Base-by-base conservation (phyloP, 1,139 yeast genomes). In the Wickerhamomyces sp. region DNA sequence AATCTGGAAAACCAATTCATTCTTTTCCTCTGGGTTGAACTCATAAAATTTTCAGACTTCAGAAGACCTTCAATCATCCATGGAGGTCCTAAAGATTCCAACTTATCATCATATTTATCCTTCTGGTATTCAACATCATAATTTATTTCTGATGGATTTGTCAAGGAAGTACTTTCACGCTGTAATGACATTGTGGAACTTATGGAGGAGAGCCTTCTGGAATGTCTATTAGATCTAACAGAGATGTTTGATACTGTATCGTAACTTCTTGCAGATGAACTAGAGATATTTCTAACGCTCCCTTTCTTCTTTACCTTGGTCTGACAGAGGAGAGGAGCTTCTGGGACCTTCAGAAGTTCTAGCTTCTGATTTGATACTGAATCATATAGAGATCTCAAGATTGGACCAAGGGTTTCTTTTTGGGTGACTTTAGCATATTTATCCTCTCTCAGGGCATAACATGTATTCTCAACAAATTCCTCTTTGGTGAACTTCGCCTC, bases 51-150 rank as follows among this genome's bases (percentile, higher is more conserved):
- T 42, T 54, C 58, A 31, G 50, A 71, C 54, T 78, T 74, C 51
- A 84, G 69, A 40, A 85, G 63, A 0, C 95, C 94, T 65, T 86
- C 94, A 59, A 85, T 84, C 48, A 83, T 76, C 77, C 87, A 85
- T 2, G 94, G 94, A 2, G 91, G 79, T 0, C 93, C 94, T 44
- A 75, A 73, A 39, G 81, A 69, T 53, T 81, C 87, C 51, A 85
- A 67, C 34, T 75, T 73, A 52, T 78, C 74, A 62, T 84, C 90
- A 51, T 73, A 43, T 7, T 42, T 39, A 15, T 57, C 59, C 38
- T 43, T 46, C 27, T 45, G 38, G 40, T 56, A 56, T 30, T 50
- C 47, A 23, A 58, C 55, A 18, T 54, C 52, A 39, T 45, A 54
- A 26, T 48, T 53, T 8, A 35, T 14, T 7, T 50, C 57, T 6